Base-by-base conservation (phyloP, 345 rosid genomes). In the Trapa incisa region DNA sequence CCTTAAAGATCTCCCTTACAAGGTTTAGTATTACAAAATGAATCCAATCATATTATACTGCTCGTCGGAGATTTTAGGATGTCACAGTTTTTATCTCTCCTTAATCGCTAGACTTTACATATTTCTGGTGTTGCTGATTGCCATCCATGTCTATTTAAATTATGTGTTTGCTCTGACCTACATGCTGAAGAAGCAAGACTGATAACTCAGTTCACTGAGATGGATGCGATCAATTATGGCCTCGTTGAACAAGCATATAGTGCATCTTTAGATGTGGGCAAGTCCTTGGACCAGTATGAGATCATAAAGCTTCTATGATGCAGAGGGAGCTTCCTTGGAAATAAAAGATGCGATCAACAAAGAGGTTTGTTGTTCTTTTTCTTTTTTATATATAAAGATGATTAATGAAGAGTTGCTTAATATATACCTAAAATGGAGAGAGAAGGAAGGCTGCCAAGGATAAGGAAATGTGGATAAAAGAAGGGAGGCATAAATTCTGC, bases 151-250 rank as follows among this genome's bases (percentile, higher is more conserved):
- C n/a, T n/a, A n/a, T n/a, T n/a, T n/a, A n/a, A n/a, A n/a, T n/a
- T n/a, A 53, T 54, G 32, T 64, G 60, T 62, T 53, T 32, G 63
- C 69, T 69, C 62, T 22, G 73, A 60, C 64, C 65, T 80, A 68
- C 73, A 91, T 95, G 90, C 84, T 3, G 97, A 91, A 77, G 97
- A 91, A 65, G 92, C 84, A 38, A 86, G 85, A 76, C 74, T 91
- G 67, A 88, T 91, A 32, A 69, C 86, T 1, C 83, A 85, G 73
- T 71, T 91, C 64, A 88, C 82, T 54, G 97, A 86, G 77, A 77
- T 75, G 75, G 91, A 86, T 76, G 92, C 80, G 43, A 73, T 91
- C 37, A 84, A 83, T 69, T 85, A 80, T 53, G 77, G 75, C 72
- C 89, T 91, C 67, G 85, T 91, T 22, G 79, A 84, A 80, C 89